Evolutionary conservation across 108 stramenopile genomes (phyloP).

Genomic region (Epithemia pelagica): DNA sequence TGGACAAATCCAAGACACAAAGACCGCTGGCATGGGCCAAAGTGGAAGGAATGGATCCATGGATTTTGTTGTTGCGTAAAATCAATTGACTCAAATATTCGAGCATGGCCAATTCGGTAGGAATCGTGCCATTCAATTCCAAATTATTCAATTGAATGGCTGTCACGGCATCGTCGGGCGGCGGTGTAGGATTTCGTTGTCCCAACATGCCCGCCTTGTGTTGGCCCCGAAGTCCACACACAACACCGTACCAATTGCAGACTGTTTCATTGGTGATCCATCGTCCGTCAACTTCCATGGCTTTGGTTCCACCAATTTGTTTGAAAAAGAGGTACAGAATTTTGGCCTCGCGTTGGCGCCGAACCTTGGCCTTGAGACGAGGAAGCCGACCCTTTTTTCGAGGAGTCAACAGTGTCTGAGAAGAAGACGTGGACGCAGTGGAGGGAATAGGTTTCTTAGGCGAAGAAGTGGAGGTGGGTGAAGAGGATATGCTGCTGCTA

Average conservation of each 20-base stretch:
- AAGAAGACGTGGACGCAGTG: neutral
- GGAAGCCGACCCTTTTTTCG: neutral
- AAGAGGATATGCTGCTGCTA: neutral
- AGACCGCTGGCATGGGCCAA: neutral
- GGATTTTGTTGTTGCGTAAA: conserved; percentile 16
- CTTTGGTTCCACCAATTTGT: neutral
- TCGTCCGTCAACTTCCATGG: conserved; percentile 1
- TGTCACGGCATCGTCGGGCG: conserved; percentile 19
- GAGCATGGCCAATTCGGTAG: conserved; percentile 24
- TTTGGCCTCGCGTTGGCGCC: neutral
- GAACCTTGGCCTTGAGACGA: neutral
- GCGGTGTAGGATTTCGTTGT: neutral
- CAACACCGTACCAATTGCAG: conserved; percentile 32
- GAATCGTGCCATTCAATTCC: conserved; percentile 19
- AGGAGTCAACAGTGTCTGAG: neutral
- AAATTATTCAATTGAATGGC: conserved; percentile 25
- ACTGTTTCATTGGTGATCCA: conserved; percentile 21
- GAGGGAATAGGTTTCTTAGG: neutral
- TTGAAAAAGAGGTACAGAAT: neutral
- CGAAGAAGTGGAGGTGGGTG: neutral
- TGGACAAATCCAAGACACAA: neutral
- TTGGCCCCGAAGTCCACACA: conserved; percentile 16
- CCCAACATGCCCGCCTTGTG: neutral
- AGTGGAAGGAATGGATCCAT: conserved; percentile 12
- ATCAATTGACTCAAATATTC: conserved; percentile 13